These are phyloP conservation scores for Aureococcus anophagefferens DNA, from an alignment of 108 stramenopile species.

Conservation along the genomic window DNA sequence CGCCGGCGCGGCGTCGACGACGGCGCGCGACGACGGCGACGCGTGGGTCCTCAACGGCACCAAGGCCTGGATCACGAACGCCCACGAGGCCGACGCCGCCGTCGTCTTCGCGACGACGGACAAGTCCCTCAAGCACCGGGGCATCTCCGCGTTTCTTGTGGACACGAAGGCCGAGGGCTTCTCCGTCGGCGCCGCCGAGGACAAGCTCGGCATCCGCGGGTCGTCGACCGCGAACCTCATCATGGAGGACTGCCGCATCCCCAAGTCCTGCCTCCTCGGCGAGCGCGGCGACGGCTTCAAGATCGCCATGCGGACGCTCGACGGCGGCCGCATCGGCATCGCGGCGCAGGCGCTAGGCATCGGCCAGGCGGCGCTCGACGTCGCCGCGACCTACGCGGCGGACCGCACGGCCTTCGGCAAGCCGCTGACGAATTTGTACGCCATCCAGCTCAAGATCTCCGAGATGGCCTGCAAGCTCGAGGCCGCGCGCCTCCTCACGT, in stretches of 20 bases:
- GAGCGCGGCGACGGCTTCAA: constrained; percentile 79
- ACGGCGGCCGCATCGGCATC: constrained; percentile 90
- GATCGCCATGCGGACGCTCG: constrained; percentile 81
- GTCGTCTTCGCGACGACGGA: constrained; percentile 96
- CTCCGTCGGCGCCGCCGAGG: constrained; percentile 89
- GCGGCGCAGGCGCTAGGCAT: constrained; percentile 89
- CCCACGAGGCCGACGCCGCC: constrained; percentile 75
- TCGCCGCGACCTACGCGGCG: constrained; percentile 83
- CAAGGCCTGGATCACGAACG: constrained; percentile 98
- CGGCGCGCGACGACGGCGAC: constrained; percentile 63
- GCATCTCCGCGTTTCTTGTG: constrained; percentile 78
- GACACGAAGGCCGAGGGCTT: constrained; percentile 73
- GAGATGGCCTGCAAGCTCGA: constrained; percentile 74
- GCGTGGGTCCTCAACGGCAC: constrained; percentile 89
- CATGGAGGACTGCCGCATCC: constrained; percentile 76
- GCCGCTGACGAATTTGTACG: constrained; percentile 79
- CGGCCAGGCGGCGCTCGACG: constrained; percentile 82
- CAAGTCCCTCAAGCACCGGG: constrained; percentile 91
- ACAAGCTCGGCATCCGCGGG: constrained; percentile 91
- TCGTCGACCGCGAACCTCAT: constrained; percentile 88
- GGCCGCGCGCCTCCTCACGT: constrained; percentile 84
- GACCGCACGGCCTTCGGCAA: constrained; percentile 86
- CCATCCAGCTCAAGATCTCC: constrained; percentile 81
- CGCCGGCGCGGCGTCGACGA: constrained; percentile 86
- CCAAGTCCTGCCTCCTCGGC: constrained; percentile 68